Base-by-base conservation (phyloP, 73 alveolate genomes). In the Symbiodinium natans region DNA sequence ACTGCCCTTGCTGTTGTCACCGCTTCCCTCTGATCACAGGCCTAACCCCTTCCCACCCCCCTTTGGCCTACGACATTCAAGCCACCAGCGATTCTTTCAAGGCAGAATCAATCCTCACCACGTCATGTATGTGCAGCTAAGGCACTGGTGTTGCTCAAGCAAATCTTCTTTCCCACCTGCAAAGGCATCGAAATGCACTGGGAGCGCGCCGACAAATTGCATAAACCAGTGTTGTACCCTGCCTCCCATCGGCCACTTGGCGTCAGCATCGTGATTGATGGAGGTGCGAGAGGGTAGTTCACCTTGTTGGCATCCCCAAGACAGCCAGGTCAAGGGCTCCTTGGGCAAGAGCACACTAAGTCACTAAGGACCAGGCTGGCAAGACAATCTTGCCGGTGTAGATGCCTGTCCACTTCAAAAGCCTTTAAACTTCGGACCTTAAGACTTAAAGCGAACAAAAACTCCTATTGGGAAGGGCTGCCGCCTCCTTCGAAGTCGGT, bases 281-380 rank as follows among this genome's bases (percentile, higher is more conserved):
- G 99, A 7, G 99, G 99, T 83, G 99, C 99, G 98, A 99, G 99
- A n/a, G 99, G 99, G 93, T 99, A 99, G 41, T 99, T 99, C 99
- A 99, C 99, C 46, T 99, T 99, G 43, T 41, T 25, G 43, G 41
- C 13, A 15, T 11, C 3, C 29, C 13, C 13, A 31, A 23, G 43
- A 9, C 43, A 74, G 46, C 40, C 46, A 74, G 46, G 48, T 25
- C 7, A 31, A 75, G n/a, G 36, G 39, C 15, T 27, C 36, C 83
- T 10, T 27, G 83, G 10, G 25, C 36, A 23, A 63, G 77, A 7
- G 68, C 27, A 63, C 31, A 0, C 36, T 25, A 19, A 41, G 15
- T 39, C 29, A 15, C 80, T 90, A 13, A 39, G 87, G 29, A 34
- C 54, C 11, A 15, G 77, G 41, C 97, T 25, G 97, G 97, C 15